phyloP scores from a whole-genome alignment of 305 asterid genomes.

The Andrographis paniculata region DNA sequence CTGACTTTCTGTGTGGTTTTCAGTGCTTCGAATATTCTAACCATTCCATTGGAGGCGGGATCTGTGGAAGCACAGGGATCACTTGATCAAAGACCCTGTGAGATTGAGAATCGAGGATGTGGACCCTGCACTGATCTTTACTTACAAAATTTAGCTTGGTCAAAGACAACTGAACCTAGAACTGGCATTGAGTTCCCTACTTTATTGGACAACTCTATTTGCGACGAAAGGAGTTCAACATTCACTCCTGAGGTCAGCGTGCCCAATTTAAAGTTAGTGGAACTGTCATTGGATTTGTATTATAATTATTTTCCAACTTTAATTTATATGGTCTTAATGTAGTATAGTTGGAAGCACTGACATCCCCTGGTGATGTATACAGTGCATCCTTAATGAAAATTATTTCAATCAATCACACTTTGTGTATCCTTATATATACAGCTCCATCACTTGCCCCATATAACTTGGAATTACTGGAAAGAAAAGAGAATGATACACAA shows the following conservation, averaged over 20 bases:
- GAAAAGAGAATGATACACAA: too few relatives aligned
- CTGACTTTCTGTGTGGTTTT: slow-evolving; percentile 19
- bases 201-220: slow-evolving; percentile 43
- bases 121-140: slow-evolving; percentile 40
- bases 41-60: slow-evolving; percentile 39
- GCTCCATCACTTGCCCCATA: neutral
- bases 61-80: slow-evolving; percentile 41
- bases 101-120: slow-evolving; percentile 50
- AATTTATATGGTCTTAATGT: neutral
- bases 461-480: too few relatives aligned
- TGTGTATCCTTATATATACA: neutral
- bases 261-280: neutral
- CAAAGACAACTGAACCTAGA: slow-evolving; percentile 63
- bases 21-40: slow-evolving; percentile 51
- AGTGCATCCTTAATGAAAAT: neutral
- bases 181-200: slow-evolving; percentile 96
- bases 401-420: slow-evolving; percentile 1
- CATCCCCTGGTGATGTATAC: neutral
- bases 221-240: slow-evolving; percentile 40
- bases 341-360: neutral
- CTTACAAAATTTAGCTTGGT: slow-evolving; percentile 47
- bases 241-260: slow-evolving; percentile 66
- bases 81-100: slow-evolving; percentile 51
- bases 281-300: neutral
- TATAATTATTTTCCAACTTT: neutral